These are phyloP conservation scores for Glebionis coronaria DNA, from an alignment of 129 eudicot genomes.

Conservation along the genomic window DNA sequence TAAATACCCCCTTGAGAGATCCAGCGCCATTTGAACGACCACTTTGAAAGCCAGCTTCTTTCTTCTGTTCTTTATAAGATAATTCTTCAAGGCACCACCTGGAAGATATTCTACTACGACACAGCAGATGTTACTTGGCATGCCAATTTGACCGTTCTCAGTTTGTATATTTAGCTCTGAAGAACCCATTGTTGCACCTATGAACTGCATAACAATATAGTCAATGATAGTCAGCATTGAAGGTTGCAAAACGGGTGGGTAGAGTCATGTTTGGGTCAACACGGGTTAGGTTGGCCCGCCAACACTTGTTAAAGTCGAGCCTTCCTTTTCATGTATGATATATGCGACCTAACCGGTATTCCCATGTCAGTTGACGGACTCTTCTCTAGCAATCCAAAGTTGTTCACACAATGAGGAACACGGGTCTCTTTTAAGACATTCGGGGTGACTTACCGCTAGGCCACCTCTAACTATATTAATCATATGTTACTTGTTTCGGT, in stretches of 20 bases:
- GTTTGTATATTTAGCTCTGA: constrained; percentile 74
- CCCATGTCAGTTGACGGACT: too few relatives aligned
- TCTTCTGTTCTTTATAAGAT: constrained; percentile 83
- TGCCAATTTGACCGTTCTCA: constrained; percentile 72
- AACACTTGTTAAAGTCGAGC: neutral
- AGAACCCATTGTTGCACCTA: constrained; percentile 92
- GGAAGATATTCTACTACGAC: constrained; percentile 89
- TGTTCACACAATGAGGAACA: too few relatives aligned
- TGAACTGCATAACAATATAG: constrained; percentile 47
- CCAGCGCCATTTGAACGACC: constrained; percentile 85
- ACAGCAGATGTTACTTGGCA: constrained; percentile 84
- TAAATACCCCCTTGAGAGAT: constrained; percentile 85
- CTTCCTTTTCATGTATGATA: neutral
- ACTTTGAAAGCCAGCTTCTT: constrained; percentile 87
- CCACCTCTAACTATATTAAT: too few relatives aligned
- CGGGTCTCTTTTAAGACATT: too few relatives aligned
- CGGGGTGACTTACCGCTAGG: too few relatives aligned
- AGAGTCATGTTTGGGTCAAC: neutral
- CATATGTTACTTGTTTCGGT: too few relatives aligned
- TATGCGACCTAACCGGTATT: neutral
- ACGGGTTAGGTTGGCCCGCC: neutral
- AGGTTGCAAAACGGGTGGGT: neutral
- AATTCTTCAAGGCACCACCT: constrained; percentile 79
- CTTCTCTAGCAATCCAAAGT: too few relatives aligned
- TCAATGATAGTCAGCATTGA: neutral